Conservation (phyloP, 495 filamentous ascomycete species). For the Haplographium delicatum region DNA sequence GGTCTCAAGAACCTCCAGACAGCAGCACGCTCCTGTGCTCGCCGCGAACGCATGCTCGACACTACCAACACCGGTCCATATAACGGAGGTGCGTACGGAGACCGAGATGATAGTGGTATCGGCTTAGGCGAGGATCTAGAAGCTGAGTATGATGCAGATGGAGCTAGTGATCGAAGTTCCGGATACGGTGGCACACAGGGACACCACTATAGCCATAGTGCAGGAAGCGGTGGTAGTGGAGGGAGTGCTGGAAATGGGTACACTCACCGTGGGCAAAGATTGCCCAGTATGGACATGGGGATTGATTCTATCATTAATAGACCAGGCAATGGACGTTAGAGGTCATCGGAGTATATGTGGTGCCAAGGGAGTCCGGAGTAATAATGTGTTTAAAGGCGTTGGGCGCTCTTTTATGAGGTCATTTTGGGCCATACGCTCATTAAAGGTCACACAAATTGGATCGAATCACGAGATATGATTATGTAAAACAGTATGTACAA, state of each 20-base stretch:
- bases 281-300: constrained; percentile 52
- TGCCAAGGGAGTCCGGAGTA: neutral
- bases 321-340: constrained; percentile 20
- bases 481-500: constrained; percentile 4
- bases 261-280: constrained; percentile 4
- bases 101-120: constrained; percentile 17
- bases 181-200: constrained; percentile 3
- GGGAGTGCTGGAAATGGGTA: constrained; percentile 5
- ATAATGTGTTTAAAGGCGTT: no score
- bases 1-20: constrained; percentile 54
- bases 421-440: neutral
- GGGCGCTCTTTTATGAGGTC: neutral
- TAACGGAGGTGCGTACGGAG: neutral
- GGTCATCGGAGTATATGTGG: neutral
- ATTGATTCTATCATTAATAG: constrained; percentile 52
- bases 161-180: neutral
- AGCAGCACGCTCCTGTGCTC: constrained; percentile 43
- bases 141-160: constrained; percentile 19
- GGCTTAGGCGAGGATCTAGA: constrained; percentile 16
- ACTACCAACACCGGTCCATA: neutral
- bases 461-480: constrained; percentile 9
- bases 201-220: constrained; percentile 12
- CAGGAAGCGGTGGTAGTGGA: constrained; percentile 7
- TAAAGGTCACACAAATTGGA: neutral
- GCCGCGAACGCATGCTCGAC: constrained; percentile 41